Percentiles rank a stretch among this genome's conserved stretches.
Evolutionary conservation across 345 rosid genomes (phyloP).

Genomic region (Cardamine chenopodiifolia): DNA sequence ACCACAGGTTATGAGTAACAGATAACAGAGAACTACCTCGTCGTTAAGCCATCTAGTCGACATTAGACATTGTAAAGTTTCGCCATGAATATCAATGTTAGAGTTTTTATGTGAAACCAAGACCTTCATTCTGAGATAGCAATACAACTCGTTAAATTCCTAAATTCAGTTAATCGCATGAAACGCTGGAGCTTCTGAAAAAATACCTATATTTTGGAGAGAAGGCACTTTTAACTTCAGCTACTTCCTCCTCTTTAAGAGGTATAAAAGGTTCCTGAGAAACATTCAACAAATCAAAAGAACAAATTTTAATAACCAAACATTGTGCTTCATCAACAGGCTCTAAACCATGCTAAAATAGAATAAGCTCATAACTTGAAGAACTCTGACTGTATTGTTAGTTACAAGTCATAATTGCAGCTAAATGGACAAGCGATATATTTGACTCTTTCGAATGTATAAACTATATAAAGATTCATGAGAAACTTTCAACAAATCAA

Average conservation of each 20-base stretch:
- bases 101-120: constrained; percentile 61
- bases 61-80: constrained; percentile 2
- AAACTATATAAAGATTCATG: too few relatives aligned
- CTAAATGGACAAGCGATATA: too few relatives aligned
- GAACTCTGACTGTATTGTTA: too few relatives aligned
- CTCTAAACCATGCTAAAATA: too few relatives aligned
- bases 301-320: constrained; percentile 1
- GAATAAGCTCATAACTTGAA: too few relatives aligned
- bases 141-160: constrained; percentile 6
- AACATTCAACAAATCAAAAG: constrained; percentile 43
- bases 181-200: neutral
- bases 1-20: neutral
- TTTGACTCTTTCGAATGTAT: too few relatives aligned
- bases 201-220: constrained; percentile 55
- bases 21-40: neutral
- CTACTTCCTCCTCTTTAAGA: constrained; percentile 64
- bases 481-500: too few relatives aligned
- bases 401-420: too few relatives aligned
- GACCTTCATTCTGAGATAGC: constrained; percentile 51
- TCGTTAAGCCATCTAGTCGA: neutral
- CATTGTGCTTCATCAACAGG: neutral
- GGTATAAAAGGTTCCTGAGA: constrained; percentile 62
- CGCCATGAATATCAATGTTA: constrained; percentile 45
- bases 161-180: constrained; percentile 1
- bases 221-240: constrained; percentile 57